A percentile compares a stretch with the other conserved stretches of the same genome.
These are phyloP conservation scores for Otatea glauca DNA, from an alignment of 176 grass and related monocot genomes.

Conservation along the genomic window DNA sequence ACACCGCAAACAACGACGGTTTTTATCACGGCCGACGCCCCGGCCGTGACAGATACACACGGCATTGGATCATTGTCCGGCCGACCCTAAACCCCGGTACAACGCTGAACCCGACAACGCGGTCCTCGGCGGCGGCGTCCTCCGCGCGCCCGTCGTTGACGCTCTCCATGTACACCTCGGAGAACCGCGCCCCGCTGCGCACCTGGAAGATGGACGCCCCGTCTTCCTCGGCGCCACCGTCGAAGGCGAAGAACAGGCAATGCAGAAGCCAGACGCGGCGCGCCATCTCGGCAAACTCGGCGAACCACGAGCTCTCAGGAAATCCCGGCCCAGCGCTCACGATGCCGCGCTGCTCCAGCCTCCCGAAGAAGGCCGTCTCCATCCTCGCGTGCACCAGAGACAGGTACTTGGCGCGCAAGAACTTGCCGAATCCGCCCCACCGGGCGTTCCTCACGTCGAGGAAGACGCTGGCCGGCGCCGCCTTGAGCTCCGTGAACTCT, in stretches of 20 bases:
- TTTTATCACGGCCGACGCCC: constrained; percentile 24
- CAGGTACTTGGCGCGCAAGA: constrained; percentile 79
- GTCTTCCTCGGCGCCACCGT: constrained; percentile 55
- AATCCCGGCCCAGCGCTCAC: constrained; percentile 73
- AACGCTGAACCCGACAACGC: constrained; percentile 74
- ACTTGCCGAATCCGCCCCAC: constrained; percentile 70
- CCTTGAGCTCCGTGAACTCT: constrained; percentile 82
- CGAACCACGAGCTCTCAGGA: constrained; percentile 83
- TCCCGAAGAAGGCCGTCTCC: constrained; percentile 91
- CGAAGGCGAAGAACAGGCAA: constrained; percentile 89
- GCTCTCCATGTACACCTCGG: constrained; percentile 96
- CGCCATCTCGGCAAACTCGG: constrained; percentile 80
- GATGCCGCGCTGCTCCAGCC: constrained; percentile 82
- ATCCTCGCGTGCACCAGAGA: constrained; percentile 88
- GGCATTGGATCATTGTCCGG: constrained; percentile 80
- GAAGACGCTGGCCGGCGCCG: constrained; percentile 50
- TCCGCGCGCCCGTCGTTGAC: constrained; percentile 54
- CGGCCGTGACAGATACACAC: constrained; percentile 68
- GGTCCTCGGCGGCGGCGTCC: constrained; percentile 45
- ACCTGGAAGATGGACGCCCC: constrained; percentile 78
- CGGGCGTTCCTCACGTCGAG: constrained; percentile 55
- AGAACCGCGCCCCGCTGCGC: constrained; percentile 58
- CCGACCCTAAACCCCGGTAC: constrained; percentile 84
- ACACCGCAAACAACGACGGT: background rate
- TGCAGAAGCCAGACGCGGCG: constrained; percentile 88